Evolutionary conservation across 352 stramenopile species (phyloP).

Genomic region (Peronospora farinosa): DNA sequence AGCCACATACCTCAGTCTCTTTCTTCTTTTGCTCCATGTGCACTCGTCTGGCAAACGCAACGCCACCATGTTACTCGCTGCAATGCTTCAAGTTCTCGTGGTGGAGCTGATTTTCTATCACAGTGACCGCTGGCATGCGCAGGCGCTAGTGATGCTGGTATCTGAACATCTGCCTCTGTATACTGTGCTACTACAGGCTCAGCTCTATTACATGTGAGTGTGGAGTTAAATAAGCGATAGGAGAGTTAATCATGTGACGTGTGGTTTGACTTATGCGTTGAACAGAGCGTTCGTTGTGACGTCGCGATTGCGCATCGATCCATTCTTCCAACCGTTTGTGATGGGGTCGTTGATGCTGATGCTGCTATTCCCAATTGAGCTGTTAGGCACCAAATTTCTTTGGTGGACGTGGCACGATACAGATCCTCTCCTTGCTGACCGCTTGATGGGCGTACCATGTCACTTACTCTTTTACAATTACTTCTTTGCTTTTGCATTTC

Average conservation of each 20-base stretch:
- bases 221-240: background rate
- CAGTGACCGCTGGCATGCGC: conserved; percentile 60
- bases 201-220: conserved; percentile 76
- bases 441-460: conserved; percentile 58
- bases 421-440: conserved; percentile 52
- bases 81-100: conserved; percentile 42
- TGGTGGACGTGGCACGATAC: conserved; percentile 86
- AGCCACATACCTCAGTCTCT: conserved; percentile 46
- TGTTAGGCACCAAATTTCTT: conserved; percentile 73
- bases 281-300: conserved; percentile 65
- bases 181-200: conserved; percentile 55
- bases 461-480: conserved; percentile 65
- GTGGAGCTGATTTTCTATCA: conserved; percentile 63
- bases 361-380: conserved; percentile 62
- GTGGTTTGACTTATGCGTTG: conserved; percentile 1
- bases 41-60: conserved; percentile 73
- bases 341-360: conserved; percentile 54
- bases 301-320: conserved; percentile 61
- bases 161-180: conserved; percentile 50
- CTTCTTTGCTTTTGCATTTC: conserved; percentile 52
- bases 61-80: conserved; percentile 49
- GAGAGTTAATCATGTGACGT: background rate
- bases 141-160: conserved; percentile 65
- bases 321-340: conserved; percentile 62
- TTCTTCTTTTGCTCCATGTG: conserved; percentile 71